These are phyloP conservation scores for Debaryomycetaceae sp. DNA, from an alignment of 1,139 yeast species.

Conservation along the genomic window DNA sequence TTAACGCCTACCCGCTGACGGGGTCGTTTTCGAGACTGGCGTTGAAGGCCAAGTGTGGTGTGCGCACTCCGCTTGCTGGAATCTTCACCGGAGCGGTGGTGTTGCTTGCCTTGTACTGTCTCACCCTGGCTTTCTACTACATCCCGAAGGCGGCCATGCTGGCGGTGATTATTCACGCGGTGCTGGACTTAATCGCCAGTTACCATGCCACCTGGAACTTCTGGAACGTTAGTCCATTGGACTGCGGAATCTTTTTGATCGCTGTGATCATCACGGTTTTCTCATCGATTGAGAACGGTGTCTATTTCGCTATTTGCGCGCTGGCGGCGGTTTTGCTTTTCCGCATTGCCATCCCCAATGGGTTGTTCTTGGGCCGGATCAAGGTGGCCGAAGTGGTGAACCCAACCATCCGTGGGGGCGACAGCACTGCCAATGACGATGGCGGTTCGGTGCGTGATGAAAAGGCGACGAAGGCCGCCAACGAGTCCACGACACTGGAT, in stretches of 20 bases:
- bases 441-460: constrained; percentile 11
- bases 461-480: constrained; percentile 10
- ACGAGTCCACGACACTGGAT: constrained; percentile 13
- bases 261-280: constrained; percentile 81
- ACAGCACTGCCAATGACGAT: constrained; percentile 35
- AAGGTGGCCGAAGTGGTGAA: constrained; percentile 65
- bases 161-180: constrained; percentile 95
- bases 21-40: constrained; percentile 96
- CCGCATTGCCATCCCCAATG: constrained; percentile 76
- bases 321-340: constrained; percentile 71
- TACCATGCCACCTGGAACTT: constrained; percentile 69
- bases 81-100: constrained; percentile 88
- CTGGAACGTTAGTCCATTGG: constrained; percentile 75
- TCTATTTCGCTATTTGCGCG: constrained; percentile 85
- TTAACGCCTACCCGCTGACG: constrained; percentile 92
- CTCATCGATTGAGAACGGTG: constrained; percentile 80
- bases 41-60: constrained; percentile 91
- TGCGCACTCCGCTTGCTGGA: constrained; percentile 91
- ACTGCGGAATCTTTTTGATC: constrained; percentile 68
- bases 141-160: constrained; percentile 86
- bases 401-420: constrained; percentile 34
- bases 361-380: constrained; percentile 77
- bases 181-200: constrained; percentile 75
- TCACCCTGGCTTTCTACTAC: constrained; percentile 79
- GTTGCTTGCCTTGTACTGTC: constrained; percentile 75